A percentile compares a stretch with the other conserved stretches of the same genome.
Conservation (phyloP, 352 stramenopile species). For the Phytophthora tubulina region DNA sequence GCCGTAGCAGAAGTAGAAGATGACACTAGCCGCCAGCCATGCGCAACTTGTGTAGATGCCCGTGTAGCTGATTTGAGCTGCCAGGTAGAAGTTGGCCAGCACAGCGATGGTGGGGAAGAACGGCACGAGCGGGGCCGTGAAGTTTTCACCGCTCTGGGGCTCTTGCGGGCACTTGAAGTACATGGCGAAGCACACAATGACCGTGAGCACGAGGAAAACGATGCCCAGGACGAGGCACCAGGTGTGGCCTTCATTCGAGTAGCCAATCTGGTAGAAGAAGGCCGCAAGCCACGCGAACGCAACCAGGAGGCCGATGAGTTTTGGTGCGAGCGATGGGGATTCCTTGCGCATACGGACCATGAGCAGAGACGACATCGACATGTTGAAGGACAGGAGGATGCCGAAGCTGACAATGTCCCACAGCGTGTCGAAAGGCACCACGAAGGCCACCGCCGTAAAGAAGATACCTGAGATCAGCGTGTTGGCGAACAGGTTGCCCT, state of each 20-base stretch:
- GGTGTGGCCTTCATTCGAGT: conserved; percentile 38
- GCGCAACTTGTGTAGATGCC: conserved; percentile 63
- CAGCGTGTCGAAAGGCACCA: conserved; percentile 82
- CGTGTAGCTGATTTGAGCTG: conserved; percentile 61
- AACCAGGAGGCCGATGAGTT: conserved; percentile 57
- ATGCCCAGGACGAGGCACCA: conserved; percentile 53
- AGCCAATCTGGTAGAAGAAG: conserved; percentile 80
- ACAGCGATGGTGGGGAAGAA: conserved; percentile 64
- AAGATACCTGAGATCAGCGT: conserved; percentile 72
- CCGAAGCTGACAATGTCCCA: conserved; percentile 93
- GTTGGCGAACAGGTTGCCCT: conserved; percentile 85
- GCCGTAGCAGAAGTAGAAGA: conserved; percentile 87
- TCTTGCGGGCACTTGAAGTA: conserved; percentile 74
- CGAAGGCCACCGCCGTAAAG: conserved; percentile 73
- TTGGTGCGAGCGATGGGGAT: conserved; percentile 52
- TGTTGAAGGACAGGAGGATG: conserved; percentile 89
- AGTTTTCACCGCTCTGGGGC: conserved; percentile 59
- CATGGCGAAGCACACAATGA: conserved; percentile 46
- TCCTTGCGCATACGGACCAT: conserved; percentile 73
- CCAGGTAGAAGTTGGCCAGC: conserved; percentile 77
- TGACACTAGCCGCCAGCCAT: conserved; percentile 63
- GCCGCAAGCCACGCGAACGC: conserved; percentile 46
- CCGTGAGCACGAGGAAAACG: conserved; percentile 57
- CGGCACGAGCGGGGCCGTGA: conserved; percentile 71
- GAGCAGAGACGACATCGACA: conserved; percentile 80